Conservation (phyloP, 2,329 filamentous ascomycete genomes). For the Venturiaceae sp. region DNA sequence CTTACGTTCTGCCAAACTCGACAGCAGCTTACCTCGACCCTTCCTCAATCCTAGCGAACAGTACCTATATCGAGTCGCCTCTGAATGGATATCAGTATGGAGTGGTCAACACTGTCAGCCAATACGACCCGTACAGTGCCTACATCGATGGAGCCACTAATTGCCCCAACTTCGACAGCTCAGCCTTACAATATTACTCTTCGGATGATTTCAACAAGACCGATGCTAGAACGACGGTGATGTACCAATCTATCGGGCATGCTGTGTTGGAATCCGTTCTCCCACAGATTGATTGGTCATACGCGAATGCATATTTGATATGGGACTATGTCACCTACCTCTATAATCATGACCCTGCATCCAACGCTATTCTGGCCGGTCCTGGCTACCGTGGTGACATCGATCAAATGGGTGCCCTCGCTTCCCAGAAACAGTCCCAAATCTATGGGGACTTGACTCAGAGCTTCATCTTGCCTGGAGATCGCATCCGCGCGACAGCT, state of each 20-base stretch:
- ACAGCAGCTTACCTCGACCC: slow-evolving; percentile 18
- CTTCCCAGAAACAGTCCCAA: slow-evolving; percentile 13
- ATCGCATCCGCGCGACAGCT: slow-evolving; percentile 27
- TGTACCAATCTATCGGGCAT: slow-evolving; percentile 38
- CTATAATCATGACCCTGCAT: slow-evolving; percentile 39
- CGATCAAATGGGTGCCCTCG: slow-evolving; percentile 13
- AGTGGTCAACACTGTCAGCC: slow-evolving; percentile 33
- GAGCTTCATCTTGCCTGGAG: slow-evolving; percentile 3
- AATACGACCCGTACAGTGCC: slow-evolving; percentile 40
- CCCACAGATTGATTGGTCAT: slow-evolving; percentile 26
- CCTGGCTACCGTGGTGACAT: slow-evolving; percentile 14
- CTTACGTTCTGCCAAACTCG: slow-evolving; percentile 24
- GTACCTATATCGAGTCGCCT: slow-evolving; percentile 34
- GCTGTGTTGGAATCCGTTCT: slow-evolving; percentile 34
- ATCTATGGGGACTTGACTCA: slow-evolving; percentile 7
- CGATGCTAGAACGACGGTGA: slow-evolving; percentile 11
- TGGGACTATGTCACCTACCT: slow-evolving; percentile 48
- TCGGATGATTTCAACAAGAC: slow-evolving; percentile 27
- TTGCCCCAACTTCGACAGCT: slow-evolving; percentile 29
- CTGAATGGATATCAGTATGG: slow-evolving; percentile 50
- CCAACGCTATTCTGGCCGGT: slow-evolving; percentile 23
- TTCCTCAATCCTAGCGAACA: slow-evolving; percentile 38
- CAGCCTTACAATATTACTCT: slow-evolving; percentile 29
- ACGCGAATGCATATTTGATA: slow-evolving; percentile 42
- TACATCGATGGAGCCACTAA: slow-evolving; percentile 38